Base-by-base conservation (phyloP, 1,284 basidiomycete species). In the Sanghuangporus sanghuang region DNA sequence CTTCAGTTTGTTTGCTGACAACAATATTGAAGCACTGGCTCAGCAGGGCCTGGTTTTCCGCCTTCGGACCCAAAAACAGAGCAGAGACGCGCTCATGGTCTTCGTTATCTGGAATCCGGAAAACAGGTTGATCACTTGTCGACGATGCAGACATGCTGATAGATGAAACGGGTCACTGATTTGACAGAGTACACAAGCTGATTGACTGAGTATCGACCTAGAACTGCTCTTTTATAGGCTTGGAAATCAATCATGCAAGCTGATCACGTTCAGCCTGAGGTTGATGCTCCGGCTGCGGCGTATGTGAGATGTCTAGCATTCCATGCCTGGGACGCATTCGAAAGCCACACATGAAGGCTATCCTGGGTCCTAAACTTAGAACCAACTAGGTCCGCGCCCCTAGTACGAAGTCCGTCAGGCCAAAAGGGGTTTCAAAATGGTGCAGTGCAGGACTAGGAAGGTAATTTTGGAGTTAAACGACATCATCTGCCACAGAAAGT, bases 41-140 rank as follows among this genome's bases (percentile, higher is more conserved):
- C 48, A 73, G 62, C 9, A 69, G 18, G 4, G 69, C 63, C 18
- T 57, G 57, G 62, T 73, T 74, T 61, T 74, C 73, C 6, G 68
- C 71, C 36, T 68, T 65, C 5, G 73, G 72, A 7, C 73, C 73
- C 14, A 74, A 57, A 61, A 74, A 74, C 69, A 71, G 73, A 0
- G 73, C 68, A 2, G 67, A 67, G 21, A 74, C 57, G 21, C 68
- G 66, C 8, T 71, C 60, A 75, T 80, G 68, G 68, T 49, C 59
- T 3, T 44, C 46, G 35, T 5, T 8, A 11, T 35, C 35, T 11
- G 56, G 39, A 38, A 44, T 44, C 9, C 38, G 21, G n/a, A 42
- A 42, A 18, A 21, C 18, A 21, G 48, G 18, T n/a, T 11, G 11
- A 42, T 42, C 40, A n/a, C 44, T n/a, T 14, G 44, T 6, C 16